Conservation (phyloP, 352 stramenopile genomes). For the Elongisporangium anandrum region DNA sequence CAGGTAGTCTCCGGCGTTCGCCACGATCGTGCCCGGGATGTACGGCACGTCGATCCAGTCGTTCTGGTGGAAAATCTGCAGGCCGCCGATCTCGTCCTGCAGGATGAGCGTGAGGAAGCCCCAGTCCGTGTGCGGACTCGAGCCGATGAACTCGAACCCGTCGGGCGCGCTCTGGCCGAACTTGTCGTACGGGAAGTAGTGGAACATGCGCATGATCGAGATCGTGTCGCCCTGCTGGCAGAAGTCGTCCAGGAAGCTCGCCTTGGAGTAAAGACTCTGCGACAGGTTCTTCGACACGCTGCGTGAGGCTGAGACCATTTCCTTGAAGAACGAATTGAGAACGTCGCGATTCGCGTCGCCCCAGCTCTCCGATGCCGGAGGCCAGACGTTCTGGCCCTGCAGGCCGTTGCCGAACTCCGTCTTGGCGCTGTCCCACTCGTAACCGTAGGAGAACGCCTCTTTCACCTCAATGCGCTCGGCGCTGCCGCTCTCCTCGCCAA, state of each 20-base stretch:
- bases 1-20: slow-evolving; percentile 80
- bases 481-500: slow-evolving; percentile 77
- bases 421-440: slow-evolving; percentile 42
- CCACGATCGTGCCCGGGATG: slow-evolving; percentile 62
- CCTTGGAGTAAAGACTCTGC: slow-evolving; percentile 41
- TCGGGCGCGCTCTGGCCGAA: slow-evolving; percentile 37
- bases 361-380: slow-evolving; percentile 20
- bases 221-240: slow-evolving; percentile 69
- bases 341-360: slow-evolving; percentile 22
- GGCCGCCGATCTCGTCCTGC: slow-evolving; percentile 63
- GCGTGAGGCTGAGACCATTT: slow-evolving; percentile 50
- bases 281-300: slow-evolving; percentile 45
- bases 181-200: slow-evolving; percentile 78
- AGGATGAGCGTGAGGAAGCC: slow-evolving; percentile 83
- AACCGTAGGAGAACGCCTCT: slow-evolving; percentile 80
- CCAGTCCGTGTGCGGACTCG: slow-evolving; percentile 83
- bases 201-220: slow-evolving; percentile 82
- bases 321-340: slow-evolving; percentile 53
- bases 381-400: slow-evolving; percentile 74
- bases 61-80: slow-evolving; percentile 67
- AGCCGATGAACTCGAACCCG: slow-evolving; percentile 72
- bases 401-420: slow-evolving; percentile 47
- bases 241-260: slow-evolving; percentile 51
- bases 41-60: slow-evolving; percentile 77
- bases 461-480: slow-evolving; percentile 78